Percentiles rank a stretch among this genome's conserved stretches.
Conservation (phyloP, 73 alveolate species). For the Paramecium caudatum region DNA sequence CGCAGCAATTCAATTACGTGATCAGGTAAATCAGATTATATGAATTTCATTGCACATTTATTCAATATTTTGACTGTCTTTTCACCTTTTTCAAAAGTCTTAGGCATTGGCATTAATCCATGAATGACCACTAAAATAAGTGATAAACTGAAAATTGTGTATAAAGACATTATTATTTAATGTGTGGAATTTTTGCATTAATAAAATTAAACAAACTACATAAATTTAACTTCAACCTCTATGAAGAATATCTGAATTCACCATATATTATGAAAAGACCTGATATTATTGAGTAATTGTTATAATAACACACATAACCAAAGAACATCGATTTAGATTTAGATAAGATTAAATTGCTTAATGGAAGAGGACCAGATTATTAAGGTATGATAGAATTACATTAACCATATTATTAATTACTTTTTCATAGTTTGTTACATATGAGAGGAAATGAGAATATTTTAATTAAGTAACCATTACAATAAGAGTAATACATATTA, state of each 20-base stretch:
- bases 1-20: slow-evolving; percentile 2
- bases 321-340: background rate
- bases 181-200: slow-evolving; percentile 71
- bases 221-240: slow-evolving; percentile 46
- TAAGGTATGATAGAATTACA: slow-evolving; percentile 21
- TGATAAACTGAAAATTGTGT: background rate
- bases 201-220: background rate
- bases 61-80: slow-evolving; percentile 8
- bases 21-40: background rate
- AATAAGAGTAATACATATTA: slow-evolving; percentile 76
- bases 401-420: slow-evolving; percentile 17
- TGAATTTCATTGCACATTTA: slow-evolving; percentile 2
- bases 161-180: background rate
- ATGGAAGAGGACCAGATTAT: slow-evolving; percentile 67
- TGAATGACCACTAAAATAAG: background rate
- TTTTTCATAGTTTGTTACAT: slow-evolving; percentile 80
- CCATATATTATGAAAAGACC: slow-evolving; percentile 55
- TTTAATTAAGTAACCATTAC: slow-evolving; percentile 80
- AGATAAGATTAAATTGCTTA: background rate
- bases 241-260: slow-evolving; percentile 50
- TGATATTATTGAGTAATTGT: background rate
- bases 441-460: slow-evolving; percentile 82
- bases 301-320: background rate
- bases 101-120: slow-evolving; percentile 32
- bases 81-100: slow-evolving; percentile 40